Base-by-base conservation (phyloP, 163 green algal species). In the Scenedesmus sp. region DNA sequence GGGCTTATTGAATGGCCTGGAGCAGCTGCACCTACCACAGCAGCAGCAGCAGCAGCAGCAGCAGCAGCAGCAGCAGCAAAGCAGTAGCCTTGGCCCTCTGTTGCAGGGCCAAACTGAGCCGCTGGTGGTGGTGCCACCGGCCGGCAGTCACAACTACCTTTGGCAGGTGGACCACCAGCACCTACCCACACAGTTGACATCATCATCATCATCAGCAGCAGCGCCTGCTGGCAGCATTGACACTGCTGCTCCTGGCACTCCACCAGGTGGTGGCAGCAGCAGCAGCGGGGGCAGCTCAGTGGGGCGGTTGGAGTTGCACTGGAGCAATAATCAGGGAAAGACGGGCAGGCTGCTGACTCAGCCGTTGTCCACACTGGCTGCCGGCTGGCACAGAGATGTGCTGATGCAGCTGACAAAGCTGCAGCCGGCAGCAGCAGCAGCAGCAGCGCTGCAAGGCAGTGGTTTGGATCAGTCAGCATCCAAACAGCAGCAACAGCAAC, bases 301-400 rank as follows among this genome's bases (percentile, higher is more conserved):
- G 49, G 85, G 85, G 40, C 51, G 85, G 33, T 37, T 90, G 43
- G 85, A 90, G 44, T 37, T 90, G 46, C 85, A 90, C 49, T 90
- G 85, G 85, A 78, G 70, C 43, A 85, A 37, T n/a, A 5, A 18
- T 42, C 43, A 84, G 40, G 85, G 85, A 5, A 84, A 73, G n/a
- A 73, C 43, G 35, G 85, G 85, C 33, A 20, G 46, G 70, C 43
- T 90, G 85, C 85, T 90, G 46, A 90, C 85, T 83, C 85, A 90
- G 85, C 85, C 85, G 1, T 72, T 90, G 65, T 85, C 85, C 12
- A 53, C 85, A 56, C 9, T 90, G 37, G 18, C 85, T 81, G 44
- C 84, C 43, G 85, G 35, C 20, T 51, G 70, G 30, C 49, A 59
- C 18, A 37, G 72, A n/a, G 85, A 90, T 37, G 85, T 90, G 46